Conservation (phyloP, 352 stramenopile genomes). For the Pythium rishiriense region DNA sequence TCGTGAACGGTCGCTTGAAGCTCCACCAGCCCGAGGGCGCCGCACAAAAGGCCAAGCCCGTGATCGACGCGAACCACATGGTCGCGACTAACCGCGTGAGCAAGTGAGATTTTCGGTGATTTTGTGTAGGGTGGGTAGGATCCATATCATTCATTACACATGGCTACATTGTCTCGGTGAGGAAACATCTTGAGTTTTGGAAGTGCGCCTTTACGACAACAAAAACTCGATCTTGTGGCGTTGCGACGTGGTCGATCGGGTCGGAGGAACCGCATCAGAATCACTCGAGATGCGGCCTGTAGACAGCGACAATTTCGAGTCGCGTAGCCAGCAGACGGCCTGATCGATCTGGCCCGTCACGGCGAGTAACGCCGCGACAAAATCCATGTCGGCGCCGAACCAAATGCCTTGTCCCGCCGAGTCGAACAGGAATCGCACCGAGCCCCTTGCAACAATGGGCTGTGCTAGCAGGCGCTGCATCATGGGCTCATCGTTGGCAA, state of each 20-base stretch:
- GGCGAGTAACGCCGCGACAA: constrained; percentile 38
- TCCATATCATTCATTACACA: neutral
- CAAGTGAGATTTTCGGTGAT: constrained; percentile 30
- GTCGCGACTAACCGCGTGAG: constrained; percentile 68
- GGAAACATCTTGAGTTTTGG: too few relatives aligned
- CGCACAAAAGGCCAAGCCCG: constrained; percentile 43
- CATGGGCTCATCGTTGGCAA: constrained; percentile 41
- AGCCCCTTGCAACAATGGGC: constrained; percentile 35
- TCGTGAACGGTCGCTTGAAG: constrained; percentile 89
- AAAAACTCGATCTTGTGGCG: constrained; percentile 15
- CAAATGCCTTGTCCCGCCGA: constrained; percentile 22
- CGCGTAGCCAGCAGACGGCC: constrained; percentile 2
- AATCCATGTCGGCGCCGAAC: constrained; percentile 61
- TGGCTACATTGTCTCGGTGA: neutral
- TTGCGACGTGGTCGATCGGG: neutral
- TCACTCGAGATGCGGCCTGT: constrained; percentile 3
- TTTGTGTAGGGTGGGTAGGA: neutral
- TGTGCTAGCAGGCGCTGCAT: constrained; percentile 44
- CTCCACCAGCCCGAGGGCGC: constrained; percentile 49
- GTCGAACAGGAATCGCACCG: constrained; percentile 5
- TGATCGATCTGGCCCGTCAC: constrained; percentile 37
- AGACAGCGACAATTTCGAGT: constrained; percentile 9
- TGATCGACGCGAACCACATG: constrained; percentile 86
- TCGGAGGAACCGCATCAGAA: neutral
- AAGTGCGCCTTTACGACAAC: too few relatives aligned